Conservation (phyloP, 768 basidiomycete species). For the Atractiella rhizophila region DNA sequence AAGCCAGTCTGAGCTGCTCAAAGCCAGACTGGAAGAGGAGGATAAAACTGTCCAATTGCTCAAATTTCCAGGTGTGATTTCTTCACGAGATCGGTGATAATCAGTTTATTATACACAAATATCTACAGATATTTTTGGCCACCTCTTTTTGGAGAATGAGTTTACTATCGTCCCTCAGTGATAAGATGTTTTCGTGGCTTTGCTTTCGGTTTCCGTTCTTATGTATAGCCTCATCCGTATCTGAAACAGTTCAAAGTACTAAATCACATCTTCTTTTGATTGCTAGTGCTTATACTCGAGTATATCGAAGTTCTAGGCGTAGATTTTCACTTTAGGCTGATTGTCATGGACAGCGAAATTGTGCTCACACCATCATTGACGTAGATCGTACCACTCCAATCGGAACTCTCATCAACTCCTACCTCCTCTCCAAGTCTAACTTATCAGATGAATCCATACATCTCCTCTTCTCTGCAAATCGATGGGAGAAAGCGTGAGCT, state of each 20-base stretch:
- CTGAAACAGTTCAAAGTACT: neutral
- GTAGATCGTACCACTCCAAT: constrained; percentile 77
- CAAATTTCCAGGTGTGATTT: constrained; percentile 80
- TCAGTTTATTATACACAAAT: too few relatives aligned
- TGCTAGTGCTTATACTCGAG: neutral
- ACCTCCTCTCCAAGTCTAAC: constrained; percentile 56
- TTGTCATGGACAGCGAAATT: neutral
- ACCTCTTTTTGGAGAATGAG: too few relatives aligned
- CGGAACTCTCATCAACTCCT: constrained; percentile 77
- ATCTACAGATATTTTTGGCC: too few relatives aligned
- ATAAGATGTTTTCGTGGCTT: too few relatives aligned
- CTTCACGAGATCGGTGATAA: too few relatives aligned
- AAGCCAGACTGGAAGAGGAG: constrained; percentile 28
- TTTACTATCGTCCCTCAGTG: too few relatives aligned
- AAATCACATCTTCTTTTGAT: neutral
- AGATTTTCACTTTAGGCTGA: too few relatives aligned
- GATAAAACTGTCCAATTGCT: constrained; percentile 32
- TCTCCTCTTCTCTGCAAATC: constrained; percentile 82
- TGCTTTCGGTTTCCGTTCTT: neutral
- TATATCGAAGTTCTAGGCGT: too few relatives aligned
- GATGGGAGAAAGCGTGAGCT: constrained; percentile 74
- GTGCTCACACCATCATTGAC: neutral
- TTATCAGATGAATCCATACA: constrained; percentile 80
- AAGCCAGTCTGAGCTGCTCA: constrained; percentile 48
- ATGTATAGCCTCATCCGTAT: neutral